These are phyloP conservation scores for Alternaria sp. DNA, from an alignment of 2,329 filamentous ascomycete genomes.

Conservation along the genomic window DNA sequence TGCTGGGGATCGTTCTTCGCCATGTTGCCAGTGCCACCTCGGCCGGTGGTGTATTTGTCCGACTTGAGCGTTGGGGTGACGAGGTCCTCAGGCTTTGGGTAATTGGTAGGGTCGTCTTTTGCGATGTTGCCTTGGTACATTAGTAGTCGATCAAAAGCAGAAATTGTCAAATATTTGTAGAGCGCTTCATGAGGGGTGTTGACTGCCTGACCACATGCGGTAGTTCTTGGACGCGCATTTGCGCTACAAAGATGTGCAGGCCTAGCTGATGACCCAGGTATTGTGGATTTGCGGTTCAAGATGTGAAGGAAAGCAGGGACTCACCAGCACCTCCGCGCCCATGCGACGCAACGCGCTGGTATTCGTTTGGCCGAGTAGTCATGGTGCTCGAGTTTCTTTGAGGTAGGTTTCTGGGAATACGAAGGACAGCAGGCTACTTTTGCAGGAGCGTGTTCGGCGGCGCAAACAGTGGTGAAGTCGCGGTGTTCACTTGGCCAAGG, in stretches of 20 bases:
- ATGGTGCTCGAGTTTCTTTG: constrained; percentile 18
- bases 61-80: constrained; percentile 84
- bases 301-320: constrained; percentile 20
- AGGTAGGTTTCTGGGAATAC: background rate
- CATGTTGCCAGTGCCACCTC: constrained; percentile 91
- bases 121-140: constrained; percentile 57
- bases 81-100: constrained; percentile 65
- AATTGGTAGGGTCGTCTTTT: constrained; percentile 46
- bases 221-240: background rate
- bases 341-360: constrained; percentile 62
- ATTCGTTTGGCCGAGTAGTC: constrained; percentile 33
- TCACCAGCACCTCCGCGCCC: constrained; percentile 79
- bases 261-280: background rate
- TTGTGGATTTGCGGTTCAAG: background rate
- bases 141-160: constrained; percentile 2
- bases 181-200: background rate
- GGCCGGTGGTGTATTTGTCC: constrained; percentile 85
- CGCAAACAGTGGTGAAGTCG: background rate
- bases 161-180: constrained; percentile 2
- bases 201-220: background rate
- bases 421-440: background rate
- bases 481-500: constrained; percentile 12
- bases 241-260: background rate
- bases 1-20: constrained; percentile 74
- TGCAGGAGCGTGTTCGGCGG: background rate